Evolutionary conservation across 495 filamentous ascomycete species (phyloP).

Genomic region (Durotheca rogersii): DNA sequence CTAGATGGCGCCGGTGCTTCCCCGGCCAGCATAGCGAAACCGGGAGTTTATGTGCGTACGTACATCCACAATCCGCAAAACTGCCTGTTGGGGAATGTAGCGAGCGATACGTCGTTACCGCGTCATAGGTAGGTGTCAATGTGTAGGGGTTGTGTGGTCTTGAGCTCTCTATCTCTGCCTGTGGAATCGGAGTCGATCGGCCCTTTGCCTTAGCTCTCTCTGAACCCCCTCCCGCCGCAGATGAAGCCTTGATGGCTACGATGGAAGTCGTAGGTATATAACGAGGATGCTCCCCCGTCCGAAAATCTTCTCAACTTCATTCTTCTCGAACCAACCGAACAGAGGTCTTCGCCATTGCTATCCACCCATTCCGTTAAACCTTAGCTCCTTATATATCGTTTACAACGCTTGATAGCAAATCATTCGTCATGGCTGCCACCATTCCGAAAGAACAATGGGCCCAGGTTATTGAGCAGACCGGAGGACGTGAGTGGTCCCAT

Average conservation of each 20-base stretch:
- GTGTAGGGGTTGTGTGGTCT: too few species aligned
- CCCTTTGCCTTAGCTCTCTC: neutral
- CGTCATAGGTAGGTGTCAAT: too few species aligned
- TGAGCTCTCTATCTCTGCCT: neutral
- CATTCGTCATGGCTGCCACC: slow-evolving; percentile 32
- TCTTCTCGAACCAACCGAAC: neutral
- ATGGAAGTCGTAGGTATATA: neutral
- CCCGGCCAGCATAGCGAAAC: too few species aligned
- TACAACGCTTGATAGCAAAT: neutral
- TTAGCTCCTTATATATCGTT: too few species aligned
- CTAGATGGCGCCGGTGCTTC: too few species aligned
- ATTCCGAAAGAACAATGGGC: slow-evolving; percentile 83
- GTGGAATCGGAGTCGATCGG: neutral
- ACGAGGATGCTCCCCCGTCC: neutral
- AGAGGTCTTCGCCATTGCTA: neutral
- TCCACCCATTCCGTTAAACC: neutral
- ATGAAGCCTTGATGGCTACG: too few species aligned
- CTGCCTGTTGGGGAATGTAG: too few species aligned
- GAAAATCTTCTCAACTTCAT: neutral
- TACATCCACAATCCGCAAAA: too few species aligned
- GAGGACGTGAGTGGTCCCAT: slow-evolving; percentile 54
- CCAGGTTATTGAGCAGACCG: slow-evolving; percentile 76
- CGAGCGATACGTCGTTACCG: too few species aligned
- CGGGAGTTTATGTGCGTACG: too few species aligned
- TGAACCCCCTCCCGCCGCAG: too few species aligned